These are phyloP conservation scores for Ascochyta clinopodiicola DNA, from an alignment of 2,329 filamentous ascomycete genomes.

Conservation along the genomic window DNA sequence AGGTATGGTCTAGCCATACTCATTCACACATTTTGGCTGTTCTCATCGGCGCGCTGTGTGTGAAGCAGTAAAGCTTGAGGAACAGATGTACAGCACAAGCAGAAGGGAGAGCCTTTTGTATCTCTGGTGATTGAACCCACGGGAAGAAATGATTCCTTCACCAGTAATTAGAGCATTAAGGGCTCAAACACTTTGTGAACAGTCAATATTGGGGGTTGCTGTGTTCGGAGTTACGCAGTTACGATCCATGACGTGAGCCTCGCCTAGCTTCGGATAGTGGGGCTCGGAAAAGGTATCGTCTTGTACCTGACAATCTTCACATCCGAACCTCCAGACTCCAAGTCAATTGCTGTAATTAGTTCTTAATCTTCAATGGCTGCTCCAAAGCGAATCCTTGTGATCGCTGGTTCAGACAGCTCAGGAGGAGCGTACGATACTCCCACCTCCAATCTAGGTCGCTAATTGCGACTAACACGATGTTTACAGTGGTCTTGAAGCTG, in stretches of 20 bases:
- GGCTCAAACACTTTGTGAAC: not conserved
- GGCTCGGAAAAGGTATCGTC: constrained; percentile 22
- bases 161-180: not conserved
- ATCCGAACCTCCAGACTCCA: constrained; percentile 2
- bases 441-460: constrained; percentile 19
- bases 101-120: not conserved
- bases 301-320: constrained; percentile 15
- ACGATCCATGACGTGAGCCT: constrained; percentile 31
- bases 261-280: constrained; percentile 35
- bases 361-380: constrained; percentile 29
- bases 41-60: not conserved
- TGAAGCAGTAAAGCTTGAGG: no score
- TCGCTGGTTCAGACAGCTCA: constrained; percentile 89
- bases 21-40: no score
- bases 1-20: not conserved
- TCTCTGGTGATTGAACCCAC: no score
- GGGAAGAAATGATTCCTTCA: no score
- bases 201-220: not conserved
- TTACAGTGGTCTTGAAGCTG: constrained; percentile 85
- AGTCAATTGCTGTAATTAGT: not conserved
- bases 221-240: not conserved
- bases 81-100: not conserved
- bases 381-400: constrained; percentile 70
- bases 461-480: constrained; percentile 25
- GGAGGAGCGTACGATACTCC: constrained; percentile 75